Evolutionary conservation across 305 asterid genomes (phyloP).

Genomic region (Solanum hybrid): DNA sequence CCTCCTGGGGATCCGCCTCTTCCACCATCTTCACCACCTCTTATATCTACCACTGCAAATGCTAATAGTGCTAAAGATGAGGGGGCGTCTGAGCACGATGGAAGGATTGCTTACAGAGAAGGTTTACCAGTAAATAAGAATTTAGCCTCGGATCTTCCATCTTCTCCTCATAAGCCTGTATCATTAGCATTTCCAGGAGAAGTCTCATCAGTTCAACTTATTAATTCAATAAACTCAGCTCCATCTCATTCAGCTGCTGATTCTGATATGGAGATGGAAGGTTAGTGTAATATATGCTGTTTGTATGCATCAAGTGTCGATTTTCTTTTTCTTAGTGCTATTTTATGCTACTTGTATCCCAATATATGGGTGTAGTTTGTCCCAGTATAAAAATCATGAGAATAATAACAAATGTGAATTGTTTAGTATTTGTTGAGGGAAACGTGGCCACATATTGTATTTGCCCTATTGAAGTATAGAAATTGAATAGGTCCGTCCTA

Average conservation of each 20-base stretch:
- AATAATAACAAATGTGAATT: neutral
- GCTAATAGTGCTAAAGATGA: neutral
- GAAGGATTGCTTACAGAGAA: constrained; percentile 11
- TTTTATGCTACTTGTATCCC: neutral
- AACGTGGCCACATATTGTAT: neutral
- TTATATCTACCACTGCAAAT: constrained; percentile 10
- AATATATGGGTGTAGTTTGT: neutral
- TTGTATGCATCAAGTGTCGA: constrained; percentile 4
- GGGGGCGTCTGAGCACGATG: neutral
- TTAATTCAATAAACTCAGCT: constrained; percentile 20
- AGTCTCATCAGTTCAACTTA: constrained; percentile 7
- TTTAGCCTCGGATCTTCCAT: constrained; percentile 21
- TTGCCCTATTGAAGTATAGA: neutral
- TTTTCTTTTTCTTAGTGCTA: constrained; percentile 5
- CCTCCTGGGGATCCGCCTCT: constrained; percentile 48
- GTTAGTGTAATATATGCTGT: constrained; percentile 27
- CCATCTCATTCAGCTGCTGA: constrained; percentile 35
- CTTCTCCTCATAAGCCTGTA: constrained; percentile 24
- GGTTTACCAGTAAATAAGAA: constrained; percentile 12
- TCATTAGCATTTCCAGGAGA: constrained; percentile 5
- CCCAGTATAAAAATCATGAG: neutral
- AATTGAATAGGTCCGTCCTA: neutral
- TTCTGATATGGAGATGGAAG: constrained; percentile 98
- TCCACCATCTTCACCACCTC: constrained; percentile 51
- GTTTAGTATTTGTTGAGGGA: neutral